phyloP scores from a whole-genome alignment of 148 eudicot species.

The Vaccinium corymbosum region DNA sequence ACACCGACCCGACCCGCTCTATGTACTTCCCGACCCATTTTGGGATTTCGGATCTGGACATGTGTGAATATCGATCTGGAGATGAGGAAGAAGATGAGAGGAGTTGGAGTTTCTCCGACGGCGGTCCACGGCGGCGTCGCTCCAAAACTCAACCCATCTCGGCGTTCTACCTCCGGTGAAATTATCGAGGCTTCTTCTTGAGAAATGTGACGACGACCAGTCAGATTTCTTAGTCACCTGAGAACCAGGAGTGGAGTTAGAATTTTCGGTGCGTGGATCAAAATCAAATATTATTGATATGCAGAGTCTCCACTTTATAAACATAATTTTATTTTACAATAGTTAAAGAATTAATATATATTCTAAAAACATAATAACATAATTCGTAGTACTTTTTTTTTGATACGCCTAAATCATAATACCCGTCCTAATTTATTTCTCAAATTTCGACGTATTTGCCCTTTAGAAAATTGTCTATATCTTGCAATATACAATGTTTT shows the following conservation, averaged over 20 bases:
- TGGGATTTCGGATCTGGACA: slow-evolving; percentile 46
- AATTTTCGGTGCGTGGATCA: neutral
- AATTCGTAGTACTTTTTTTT: no score
- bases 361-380: no score
- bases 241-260: neutral
- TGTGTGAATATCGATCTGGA: slow-evolving; percentile 61
- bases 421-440: no score
- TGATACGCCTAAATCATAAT: no score
- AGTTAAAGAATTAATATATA: no score
- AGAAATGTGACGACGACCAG: slow-evolving; percentile 22
- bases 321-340: no score
- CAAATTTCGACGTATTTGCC: no score
- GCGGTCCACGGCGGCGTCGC: slow-evolving; percentile 54
- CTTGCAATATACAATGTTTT: no score
- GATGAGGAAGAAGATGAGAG: slow-evolving; percentile 46
- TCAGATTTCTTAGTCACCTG: slow-evolving; percentile 21
- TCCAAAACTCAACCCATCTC: slow-evolving; percentile 76
- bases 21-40: slow-evolving; percentile 73
- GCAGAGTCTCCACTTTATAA: no score
- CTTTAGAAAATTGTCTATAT: no score
- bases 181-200: slow-evolving; percentile 46
- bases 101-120: slow-evolving; percentile 62
- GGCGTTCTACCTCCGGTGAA: slow-evolving; percentile 30
- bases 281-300: no score
- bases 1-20: slow-evolving; percentile 64